Evolutionary conservation across 768 basidiomycete genomes (phyloP).

Genomic region (Tubosaeta sp.): DNA sequence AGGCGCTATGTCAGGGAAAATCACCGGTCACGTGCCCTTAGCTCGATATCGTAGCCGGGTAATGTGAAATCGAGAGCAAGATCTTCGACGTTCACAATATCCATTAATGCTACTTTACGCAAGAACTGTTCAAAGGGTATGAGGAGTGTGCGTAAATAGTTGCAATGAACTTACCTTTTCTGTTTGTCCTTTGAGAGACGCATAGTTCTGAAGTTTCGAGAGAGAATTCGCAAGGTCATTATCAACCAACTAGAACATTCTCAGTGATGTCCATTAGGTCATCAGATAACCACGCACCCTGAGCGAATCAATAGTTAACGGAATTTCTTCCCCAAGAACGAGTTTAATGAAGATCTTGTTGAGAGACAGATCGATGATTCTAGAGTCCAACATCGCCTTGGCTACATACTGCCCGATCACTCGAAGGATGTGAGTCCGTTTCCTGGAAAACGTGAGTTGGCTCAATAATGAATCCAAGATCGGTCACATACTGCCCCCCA

Average conservation of each 20-base stretch:
- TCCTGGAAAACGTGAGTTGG: slow-evolving; percentile 41
- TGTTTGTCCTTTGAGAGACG: slow-evolving; percentile 39
- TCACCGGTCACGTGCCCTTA: slow-evolving; percentile 52
- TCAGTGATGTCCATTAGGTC: slow-evolving; percentile 2
- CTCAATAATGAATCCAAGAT: not conserved
- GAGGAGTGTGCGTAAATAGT: not conserved
- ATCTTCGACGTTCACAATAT: slow-evolving; percentile 73
- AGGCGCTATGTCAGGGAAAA: not conserved
- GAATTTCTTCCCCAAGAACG: slow-evolving; percentile 82
- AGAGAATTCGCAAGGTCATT: slow-evolving; percentile 82
- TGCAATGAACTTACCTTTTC: slow-evolving; percentile 47
- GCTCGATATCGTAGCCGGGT: slow-evolving; percentile 92
- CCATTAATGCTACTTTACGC: slow-evolving; percentile 53
- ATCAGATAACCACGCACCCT: slow-evolving; percentile 48
- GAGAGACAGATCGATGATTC: slow-evolving; percentile 94
- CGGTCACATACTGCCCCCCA: slow-evolving; percentile 61
- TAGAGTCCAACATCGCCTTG: slow-evolving; percentile 93
- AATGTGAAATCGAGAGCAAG: slow-evolving; percentile 94
- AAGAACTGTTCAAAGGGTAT: slow-evolving; percentile 36
- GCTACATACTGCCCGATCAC: slow-evolving; percentile 96
- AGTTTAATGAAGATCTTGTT: slow-evolving; percentile 94
- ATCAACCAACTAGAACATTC: slow-evolving; percentile 66
- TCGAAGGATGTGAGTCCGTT: slow-evolving; percentile 80
- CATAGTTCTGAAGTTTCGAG: slow-evolving; percentile 69
- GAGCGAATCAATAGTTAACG: slow-evolving; percentile 76